These are phyloP conservation scores for Suhomyces sp. DNA, from an alignment of 805 yeast genomes.

Conservation along the genomic window DNA sequence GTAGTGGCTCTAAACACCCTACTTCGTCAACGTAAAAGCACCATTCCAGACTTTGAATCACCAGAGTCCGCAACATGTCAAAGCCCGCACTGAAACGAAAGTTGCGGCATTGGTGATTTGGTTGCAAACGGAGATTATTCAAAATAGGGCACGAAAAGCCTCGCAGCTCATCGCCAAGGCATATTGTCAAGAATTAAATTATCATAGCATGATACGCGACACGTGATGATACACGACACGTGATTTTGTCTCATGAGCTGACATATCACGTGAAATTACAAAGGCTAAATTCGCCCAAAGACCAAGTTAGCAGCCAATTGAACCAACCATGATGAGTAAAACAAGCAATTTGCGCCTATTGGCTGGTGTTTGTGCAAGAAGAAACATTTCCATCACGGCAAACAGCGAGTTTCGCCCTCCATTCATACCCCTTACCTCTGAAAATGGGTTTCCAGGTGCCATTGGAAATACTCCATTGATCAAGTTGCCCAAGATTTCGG, in stretches of 20 bases:
- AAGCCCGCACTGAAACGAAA: not conserved
- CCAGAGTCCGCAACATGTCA: not conserved
- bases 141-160: not conserved
- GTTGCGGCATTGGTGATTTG: no score
- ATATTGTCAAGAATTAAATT: no score
- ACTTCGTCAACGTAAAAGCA: not conserved
- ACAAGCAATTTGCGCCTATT: not conserved
- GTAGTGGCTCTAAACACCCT: not conserved
- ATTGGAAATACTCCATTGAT: slow-evolving; percentile 93
- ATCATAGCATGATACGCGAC: no score
- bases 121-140: not conserved
- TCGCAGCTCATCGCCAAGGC: not conserved
- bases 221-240: not conserved
- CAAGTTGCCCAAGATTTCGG: slow-evolving; percentile 53
- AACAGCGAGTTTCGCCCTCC: slow-evolving; percentile 28
- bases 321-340: not conserved
- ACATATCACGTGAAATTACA: not conserved
- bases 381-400: slow-evolving; percentile 8
- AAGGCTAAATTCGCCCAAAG: not conserved
- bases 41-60: not conserved
- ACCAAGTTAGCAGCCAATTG: not conserved
- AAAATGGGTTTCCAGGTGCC: slow-evolving; percentile 72
- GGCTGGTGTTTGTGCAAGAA: not conserved
- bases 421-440: slow-evolving; percentile 63
- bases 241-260: not conserved